Evolutionary conservation across 164 flowering plant genomes (phyloP).

Genomic region (Akebia trifoliata): DNA sequence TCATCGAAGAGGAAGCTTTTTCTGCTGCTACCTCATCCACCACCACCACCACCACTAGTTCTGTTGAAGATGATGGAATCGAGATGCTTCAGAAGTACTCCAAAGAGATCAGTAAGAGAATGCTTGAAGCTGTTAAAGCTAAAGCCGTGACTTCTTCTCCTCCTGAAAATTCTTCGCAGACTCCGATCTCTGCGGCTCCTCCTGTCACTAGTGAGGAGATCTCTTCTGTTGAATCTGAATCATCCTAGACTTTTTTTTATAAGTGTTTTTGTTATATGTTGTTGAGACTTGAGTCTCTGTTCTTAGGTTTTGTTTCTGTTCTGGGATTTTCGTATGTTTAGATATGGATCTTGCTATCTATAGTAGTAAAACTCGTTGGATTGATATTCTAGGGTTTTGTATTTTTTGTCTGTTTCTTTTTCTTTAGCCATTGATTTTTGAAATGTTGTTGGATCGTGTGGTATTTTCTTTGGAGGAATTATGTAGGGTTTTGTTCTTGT

Average conservation of each 20-base stretch:
- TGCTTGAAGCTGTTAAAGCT: slow-evolving; percentile 72
- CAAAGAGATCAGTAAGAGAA: slow-evolving; percentile 82
- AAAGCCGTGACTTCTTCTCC: slow-evolving; percentile 25
- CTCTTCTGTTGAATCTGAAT: slow-evolving; percentile 30
- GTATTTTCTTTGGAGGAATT: too few species aligned
- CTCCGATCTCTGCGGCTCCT: not conserved
- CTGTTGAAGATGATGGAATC: slow-evolving; percentile 50
- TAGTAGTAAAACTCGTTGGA: too few species aligned
- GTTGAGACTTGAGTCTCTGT: too few species aligned
- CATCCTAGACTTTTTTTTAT: slow-evolving; percentile 12
- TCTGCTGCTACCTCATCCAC: slow-evolving; percentile 28
- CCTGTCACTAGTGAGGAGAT: slow-evolving; percentile 25
- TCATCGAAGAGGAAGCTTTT: slow-evolving; percentile 77
- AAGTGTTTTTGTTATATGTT: too few species aligned
- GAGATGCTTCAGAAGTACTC: slow-evolving; percentile 86
- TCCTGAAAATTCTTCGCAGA: slow-evolving; percentile 5
- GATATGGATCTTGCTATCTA: too few species aligned
- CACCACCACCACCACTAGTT: slow-evolving; percentile 15
- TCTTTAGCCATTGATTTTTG: too few species aligned
- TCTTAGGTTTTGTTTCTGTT: too few species aligned
- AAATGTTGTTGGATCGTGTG: too few species aligned
- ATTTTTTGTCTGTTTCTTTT: too few species aligned
- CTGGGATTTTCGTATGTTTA: too few species aligned
- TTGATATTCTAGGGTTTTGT: too few species aligned
- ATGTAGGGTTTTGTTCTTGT: too few species aligned